Evolutionary conservation across 805 yeast genomes (phyloP).

Genomic region (Cephaloascus fragrans): DNA sequence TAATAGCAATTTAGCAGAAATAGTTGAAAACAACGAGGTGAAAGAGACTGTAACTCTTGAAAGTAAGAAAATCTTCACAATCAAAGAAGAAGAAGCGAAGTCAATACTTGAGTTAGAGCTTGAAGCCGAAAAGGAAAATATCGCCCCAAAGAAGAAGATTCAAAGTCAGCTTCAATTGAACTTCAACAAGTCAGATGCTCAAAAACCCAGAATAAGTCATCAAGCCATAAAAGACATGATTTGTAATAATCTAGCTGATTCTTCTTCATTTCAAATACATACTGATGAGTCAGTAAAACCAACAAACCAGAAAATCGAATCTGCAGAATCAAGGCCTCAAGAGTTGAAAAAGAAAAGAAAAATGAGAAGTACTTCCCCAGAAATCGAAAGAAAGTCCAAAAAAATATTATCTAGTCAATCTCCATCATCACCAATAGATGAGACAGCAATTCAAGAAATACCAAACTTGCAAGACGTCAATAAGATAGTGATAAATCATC

Average conservation of each 20-base stretch:
- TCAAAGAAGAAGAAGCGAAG: neutral
- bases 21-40: neutral
- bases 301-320: conserved; percentile 18
- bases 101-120: neutral
- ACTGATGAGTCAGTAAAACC: too few species aligned
- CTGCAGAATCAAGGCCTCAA: conserved; percentile 22
- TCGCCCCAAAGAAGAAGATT: neutral
- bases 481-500: conserved; percentile 66
- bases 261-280: neutral
- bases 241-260: neutral
- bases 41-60: neutral
- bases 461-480: conserved; percentile 41
- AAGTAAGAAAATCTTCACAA: conserved; percentile 1
- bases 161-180: neutral
- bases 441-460: conserved; percentile 18
- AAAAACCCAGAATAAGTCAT: too few species aligned
- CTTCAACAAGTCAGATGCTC: too few species aligned
- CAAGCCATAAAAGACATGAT: neutral
- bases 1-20: too few species aligned
- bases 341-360: conserved; percentile 13
- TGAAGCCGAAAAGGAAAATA: neutral
- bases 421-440: conserved; percentile 13
- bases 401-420: neutral
- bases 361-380: conserved; percentile 17
- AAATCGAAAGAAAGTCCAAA: conserved; percentile 13